Conservation (phyloP, 2,329 filamentous ascomycete species). For the Fusarium verrucosum region DNA sequence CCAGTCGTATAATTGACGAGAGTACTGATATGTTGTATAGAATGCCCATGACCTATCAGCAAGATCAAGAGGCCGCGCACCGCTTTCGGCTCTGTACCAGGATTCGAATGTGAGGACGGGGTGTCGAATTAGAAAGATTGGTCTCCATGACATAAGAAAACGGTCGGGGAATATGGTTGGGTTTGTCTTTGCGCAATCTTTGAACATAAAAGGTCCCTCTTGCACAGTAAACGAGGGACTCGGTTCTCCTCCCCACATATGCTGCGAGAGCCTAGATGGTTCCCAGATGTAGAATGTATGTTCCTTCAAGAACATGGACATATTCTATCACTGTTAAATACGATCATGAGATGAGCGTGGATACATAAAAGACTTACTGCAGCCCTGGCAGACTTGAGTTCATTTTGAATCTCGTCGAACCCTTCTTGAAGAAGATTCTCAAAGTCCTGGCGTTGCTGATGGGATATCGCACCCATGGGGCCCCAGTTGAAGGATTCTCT, state of each 20-base stretch:
- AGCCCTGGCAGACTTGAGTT: neutral
- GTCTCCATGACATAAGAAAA: neutral
- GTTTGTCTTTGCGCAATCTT: neutral
- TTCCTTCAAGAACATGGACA: neutral
- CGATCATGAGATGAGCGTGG: neutral
- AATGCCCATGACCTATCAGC: conserved; percentile 2
- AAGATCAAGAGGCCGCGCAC: neutral
- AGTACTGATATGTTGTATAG: conserved; percentile 5
- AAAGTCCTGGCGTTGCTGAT: neutral
- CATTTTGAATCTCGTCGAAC: neutral
- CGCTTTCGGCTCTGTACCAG: conserved; percentile 3
- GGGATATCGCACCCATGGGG: neutral
- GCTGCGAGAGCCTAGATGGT: neutral
- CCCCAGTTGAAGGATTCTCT: neutral
- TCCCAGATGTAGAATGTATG: conserved; percentile 2
- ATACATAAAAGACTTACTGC: neutral
- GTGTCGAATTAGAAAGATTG: neutral
- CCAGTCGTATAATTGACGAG: conserved; percentile 2
- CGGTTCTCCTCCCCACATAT: neutral
- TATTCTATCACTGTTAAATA: neutral
- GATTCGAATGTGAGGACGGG: neutral
- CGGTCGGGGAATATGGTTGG: neutral
- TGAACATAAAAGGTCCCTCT: neutral
- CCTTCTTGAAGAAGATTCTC: neutral
- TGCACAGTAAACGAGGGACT: neutral